These are phyloP conservation scores for Lizonia empirigonia DNA, from an alignment of 2,329 filamentous ascomycete species.

Conservation along the genomic window DNA sequence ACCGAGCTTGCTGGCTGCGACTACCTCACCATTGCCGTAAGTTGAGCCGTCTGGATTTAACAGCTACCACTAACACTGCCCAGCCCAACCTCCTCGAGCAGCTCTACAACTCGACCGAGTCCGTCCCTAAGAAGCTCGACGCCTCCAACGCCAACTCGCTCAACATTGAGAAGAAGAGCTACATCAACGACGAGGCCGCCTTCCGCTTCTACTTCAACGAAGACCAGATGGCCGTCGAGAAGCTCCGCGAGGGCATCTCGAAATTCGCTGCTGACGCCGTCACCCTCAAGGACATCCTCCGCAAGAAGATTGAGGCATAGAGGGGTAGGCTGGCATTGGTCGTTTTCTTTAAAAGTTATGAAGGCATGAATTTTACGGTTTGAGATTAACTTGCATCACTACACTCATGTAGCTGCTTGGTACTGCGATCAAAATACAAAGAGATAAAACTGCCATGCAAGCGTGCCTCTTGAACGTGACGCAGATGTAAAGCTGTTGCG, in stretches of 20 bases:
- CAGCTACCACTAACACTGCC: constrained; percentile 20
- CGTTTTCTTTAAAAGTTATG: constrained; percentile 21
- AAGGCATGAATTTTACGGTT: constrained; percentile 32
- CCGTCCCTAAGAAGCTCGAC: constrained; percentile 93
- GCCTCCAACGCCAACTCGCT: constrained; percentile 67
- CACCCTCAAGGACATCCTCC: constrained; percentile 90
- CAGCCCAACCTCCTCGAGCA: constrained; percentile 93
- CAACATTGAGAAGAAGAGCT: constrained; percentile 84
- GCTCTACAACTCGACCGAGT: constrained; percentile 79
- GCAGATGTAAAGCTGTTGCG: background rate
- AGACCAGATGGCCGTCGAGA: constrained; percentile 99
- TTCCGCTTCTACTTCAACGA: constrained; percentile 99
- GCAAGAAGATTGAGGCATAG: constrained; percentile 73
- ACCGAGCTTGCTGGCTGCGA: constrained; percentile 98
- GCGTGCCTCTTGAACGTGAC: constrained; percentile 5
- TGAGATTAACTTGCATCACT: constrained; percentile 17
- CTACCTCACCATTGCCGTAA: constrained; percentile 95
- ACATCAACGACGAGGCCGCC: constrained; percentile 83
- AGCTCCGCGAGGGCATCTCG: constrained; percentile 98
- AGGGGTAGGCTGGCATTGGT: constrained; percentile 35
- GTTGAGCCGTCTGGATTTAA: constrained; percentile 41
- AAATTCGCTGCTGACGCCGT: constrained; percentile 97
- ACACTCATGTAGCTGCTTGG: constrained; percentile 16
- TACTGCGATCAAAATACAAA: constrained; percentile 27
- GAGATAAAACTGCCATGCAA: constrained; percentile 13